A percentile compares a stretch with the other conserved stretches of the same genome.
These are phyloP conservation scores for Penicillium subrubescens DNA, from an alignment of 495 filamentous ascomycete species.

Conservation along the genomic window DNA sequence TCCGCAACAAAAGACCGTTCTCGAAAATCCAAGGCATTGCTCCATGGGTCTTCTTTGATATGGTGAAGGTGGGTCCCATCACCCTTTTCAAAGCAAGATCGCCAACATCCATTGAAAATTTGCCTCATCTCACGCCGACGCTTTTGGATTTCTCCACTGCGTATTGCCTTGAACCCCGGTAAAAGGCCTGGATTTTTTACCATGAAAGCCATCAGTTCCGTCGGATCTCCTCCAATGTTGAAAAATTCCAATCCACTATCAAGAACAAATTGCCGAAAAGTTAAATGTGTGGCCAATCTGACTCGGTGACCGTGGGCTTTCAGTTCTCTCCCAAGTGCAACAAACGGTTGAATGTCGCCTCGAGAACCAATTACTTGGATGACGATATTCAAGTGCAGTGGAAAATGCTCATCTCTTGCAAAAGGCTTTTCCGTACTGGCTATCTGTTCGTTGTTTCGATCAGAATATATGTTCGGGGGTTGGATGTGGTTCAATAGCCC, in stretches of 20 bases:
- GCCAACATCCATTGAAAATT: constrained; percentile 79
- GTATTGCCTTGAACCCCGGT: constrained; percentile 66
- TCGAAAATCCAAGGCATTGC: constrained; percentile 3
- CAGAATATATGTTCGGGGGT: neutral
- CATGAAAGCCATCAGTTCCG: constrained; percentile 84
- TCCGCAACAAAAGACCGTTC: constrained; percentile 70
- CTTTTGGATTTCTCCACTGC: constrained; percentile 66
- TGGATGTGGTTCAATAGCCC: constrained; percentile 7
- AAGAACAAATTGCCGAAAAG: constrained; percentile 68
- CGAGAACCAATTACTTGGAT: constrained; percentile 79
- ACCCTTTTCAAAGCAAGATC: constrained; percentile 67
- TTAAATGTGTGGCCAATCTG: constrained; percentile 73
- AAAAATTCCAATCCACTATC: constrained; percentile 79
- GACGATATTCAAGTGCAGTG: constrained; percentile 64
- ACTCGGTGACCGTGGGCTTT: constrained; percentile 73
- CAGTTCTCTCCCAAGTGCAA: constrained; percentile 66
- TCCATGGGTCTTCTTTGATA: constrained; percentile 5
- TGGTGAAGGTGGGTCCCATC: constrained; percentile 47
- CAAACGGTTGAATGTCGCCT: constrained; percentile 40
- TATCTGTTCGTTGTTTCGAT: neutral
- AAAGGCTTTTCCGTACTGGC: neutral
- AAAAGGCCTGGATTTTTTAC: constrained; percentile 82
- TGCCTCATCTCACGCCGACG: constrained; percentile 67
- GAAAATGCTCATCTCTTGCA: constrained; percentile 26
- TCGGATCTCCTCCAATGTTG: constrained; percentile 75